A percentile compares a stretch with the other conserved stretches of the same genome.
These are phyloP conservation scores for Phlegmacium glaucopus DNA, from an alignment of 768 basidiomycete genomes.

Conservation along the genomic window DNA sequence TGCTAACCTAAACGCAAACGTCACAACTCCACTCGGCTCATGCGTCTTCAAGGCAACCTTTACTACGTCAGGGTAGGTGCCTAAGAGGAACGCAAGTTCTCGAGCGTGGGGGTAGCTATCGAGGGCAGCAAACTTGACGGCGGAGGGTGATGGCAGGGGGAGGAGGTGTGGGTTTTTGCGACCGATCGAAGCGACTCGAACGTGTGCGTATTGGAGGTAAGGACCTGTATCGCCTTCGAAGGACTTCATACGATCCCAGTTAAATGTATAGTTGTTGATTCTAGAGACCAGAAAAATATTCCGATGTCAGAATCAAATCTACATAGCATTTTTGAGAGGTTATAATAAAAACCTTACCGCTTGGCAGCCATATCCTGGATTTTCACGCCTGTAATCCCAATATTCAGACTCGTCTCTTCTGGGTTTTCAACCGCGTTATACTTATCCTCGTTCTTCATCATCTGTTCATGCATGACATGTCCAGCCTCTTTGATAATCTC, in stretches of 20 bases:
- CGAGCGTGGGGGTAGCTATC: slow-evolving; percentile 68
- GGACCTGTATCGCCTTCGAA: slow-evolving; percentile 97
- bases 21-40: slow-evolving; percentile 90
- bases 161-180: slow-evolving; percentile 89
- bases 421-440: slow-evolving; percentile 88
- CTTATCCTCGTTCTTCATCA: slow-evolving; percentile 93
- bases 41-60: slow-evolving; percentile 78
- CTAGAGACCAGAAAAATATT: slow-evolving; percentile 34
- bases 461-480: slow-evolving; percentile 93
- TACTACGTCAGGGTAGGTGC: slow-evolving; percentile 89
- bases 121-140: slow-evolving; percentile 69
- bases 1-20: slow-evolving; percentile 81
- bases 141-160: slow-evolving; percentile 65
- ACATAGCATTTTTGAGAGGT: neutral
- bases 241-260: slow-evolving; percentile 90
- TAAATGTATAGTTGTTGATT: slow-evolving; percentile 95
- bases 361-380: slow-evolving; percentile 98
- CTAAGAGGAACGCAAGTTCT: slow-evolving; percentile 84
- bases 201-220: slow-evolving; percentile 96
- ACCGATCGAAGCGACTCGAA: slow-evolving; percentile 84
- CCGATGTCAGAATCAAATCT: neutral
- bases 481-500: slow-evolving; percentile 89
- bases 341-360: slow-evolving; percentile 46
- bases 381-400: slow-evolving; percentile 94
- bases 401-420: slow-evolving; percentile 69